Evolutionary conservation across 345 rosid genomes (phyloP).

Genomic region (Lepidium aucheri): DNA sequence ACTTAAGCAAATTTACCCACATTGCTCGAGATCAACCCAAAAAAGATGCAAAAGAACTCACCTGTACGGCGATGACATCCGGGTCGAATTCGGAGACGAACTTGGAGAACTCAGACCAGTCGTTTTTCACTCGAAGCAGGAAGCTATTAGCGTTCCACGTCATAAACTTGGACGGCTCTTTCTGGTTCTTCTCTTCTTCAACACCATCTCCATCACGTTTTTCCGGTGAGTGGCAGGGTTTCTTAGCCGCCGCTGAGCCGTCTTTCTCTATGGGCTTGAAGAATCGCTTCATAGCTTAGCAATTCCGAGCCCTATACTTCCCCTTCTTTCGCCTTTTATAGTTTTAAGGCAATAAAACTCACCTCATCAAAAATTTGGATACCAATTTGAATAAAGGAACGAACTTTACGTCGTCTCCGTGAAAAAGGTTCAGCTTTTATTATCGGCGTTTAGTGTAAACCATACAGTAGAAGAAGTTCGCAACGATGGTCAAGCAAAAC

Average conservation of each 20-base stretch:
- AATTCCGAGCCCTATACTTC: not conserved
- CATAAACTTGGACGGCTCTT: constrained; percentile 67
- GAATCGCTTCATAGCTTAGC: constrained; percentile 69
- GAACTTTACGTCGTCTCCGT: not conserved
- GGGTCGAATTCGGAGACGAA: constrained; percentile 64
- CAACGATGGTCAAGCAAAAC: not conserved
- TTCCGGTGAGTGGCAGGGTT: constrained; percentile 40
- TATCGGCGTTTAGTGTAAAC: not conserved
- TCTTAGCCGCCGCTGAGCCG: constrained; percentile 52
- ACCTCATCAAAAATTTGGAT: not conserved
- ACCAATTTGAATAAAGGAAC: not conserved
- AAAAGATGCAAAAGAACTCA: not conserved
- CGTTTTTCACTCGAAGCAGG: constrained; percentile 82
- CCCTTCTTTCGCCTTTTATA: not conserved
- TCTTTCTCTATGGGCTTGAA: constrained; percentile 88
- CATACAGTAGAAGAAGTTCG: not conserved
- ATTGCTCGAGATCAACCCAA: not conserved
- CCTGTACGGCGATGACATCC: constrained; percentile 87
- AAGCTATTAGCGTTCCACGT: constrained; percentile 97
- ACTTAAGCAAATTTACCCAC: constrained; percentile 4
- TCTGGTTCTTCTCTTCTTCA: constrained; percentile 22
- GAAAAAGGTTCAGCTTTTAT: not conserved
- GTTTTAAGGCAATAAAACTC: not conserved
- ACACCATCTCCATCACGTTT: constrained; percentile 20
- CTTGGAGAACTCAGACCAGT: constrained; percentile 74